phyloP scores from a whole-genome alignment of 257 asterid genomes.

The Handroanthus guayacan region DNA sequence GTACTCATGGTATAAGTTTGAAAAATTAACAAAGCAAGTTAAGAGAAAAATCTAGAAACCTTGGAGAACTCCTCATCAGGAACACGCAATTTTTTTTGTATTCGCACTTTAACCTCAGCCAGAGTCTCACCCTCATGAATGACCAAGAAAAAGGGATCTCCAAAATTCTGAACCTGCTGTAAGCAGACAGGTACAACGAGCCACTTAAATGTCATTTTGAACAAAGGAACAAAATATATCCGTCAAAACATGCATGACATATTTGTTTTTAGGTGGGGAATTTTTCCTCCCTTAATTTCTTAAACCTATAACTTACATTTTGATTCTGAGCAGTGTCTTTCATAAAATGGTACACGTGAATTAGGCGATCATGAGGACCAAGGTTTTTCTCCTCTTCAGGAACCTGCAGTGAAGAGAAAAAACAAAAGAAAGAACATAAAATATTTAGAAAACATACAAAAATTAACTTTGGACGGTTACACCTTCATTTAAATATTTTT shows the following conservation, averaged over 20 bases:
- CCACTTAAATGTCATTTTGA: constrained; percentile 23
- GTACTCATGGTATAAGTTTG: background rate
- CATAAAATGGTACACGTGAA: constrained; percentile 71
- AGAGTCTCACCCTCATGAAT: constrained; percentile 75
- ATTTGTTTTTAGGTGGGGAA: background rate
- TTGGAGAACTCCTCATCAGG: constrained; percentile 75
- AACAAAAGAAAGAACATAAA: background rate
- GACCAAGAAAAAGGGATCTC: constrained; percentile 75
- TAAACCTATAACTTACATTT: constrained; percentile 43
- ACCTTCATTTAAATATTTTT: background rate
- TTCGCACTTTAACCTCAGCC: constrained; percentile 61
- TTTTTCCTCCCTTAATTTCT: background rate
- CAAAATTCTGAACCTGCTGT: constrained; percentile 67
- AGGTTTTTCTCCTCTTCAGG: constrained; percentile 77
- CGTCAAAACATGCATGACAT: background rate
- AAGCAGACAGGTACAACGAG: constrained; percentile 22
- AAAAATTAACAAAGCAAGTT: background rate
- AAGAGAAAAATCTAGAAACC: constrained; percentile 45
- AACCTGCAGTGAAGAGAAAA: constrained; percentile 48
- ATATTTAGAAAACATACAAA: background rate
- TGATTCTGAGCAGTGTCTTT: constrained; percentile 63
- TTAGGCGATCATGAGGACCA: constrained; percentile 62
- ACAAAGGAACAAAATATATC: constrained; percentile 8
- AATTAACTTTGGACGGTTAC: background rate
- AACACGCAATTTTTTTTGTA: constrained; percentile 70